A percentile compares a stretch with the other conserved stretches of the same genome.
phyloP scores from a whole-genome alignment of 441 rosid genomes.

The Pelargonium myrrhifolium region DNA sequence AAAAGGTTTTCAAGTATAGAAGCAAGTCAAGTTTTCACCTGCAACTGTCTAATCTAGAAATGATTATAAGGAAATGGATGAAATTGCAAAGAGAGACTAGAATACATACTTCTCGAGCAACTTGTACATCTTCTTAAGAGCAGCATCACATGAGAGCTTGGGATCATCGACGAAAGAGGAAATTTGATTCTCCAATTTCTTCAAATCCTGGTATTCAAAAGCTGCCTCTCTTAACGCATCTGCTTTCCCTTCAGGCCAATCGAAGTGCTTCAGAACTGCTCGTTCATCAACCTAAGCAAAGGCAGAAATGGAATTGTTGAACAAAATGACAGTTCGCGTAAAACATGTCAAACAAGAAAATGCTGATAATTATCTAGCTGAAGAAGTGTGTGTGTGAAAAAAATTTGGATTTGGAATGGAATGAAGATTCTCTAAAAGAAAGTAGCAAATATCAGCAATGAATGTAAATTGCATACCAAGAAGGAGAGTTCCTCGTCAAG shows the following conservation, averaged over 20 bases:
- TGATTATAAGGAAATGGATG: no score
- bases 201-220: constrained; percentile 87
- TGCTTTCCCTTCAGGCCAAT: constrained; percentile 98
- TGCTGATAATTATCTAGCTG: constrained; percentile 6
- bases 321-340: background rate
- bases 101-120: constrained; percentile 77
- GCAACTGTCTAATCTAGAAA: no score
- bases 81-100: background rate
- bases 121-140: constrained; percentile 85
- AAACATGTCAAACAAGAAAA: background rate
- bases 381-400: background rate
- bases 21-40: no score
- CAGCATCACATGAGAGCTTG: constrained; percentile 71
- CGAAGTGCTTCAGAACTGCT: constrained; percentile 96
- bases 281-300: constrained; percentile 77
- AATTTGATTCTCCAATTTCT: constrained; percentile 74
- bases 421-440: no score
- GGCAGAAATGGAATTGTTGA: constrained; percentile 10
- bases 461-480: constrained; percentile 47
- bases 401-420: no score
- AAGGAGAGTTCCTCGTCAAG: constrained; percentile 97
- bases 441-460: constrained; percentile 9
- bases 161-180: constrained; percentile 80
- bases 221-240: constrained; percentile 94
- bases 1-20: no score